Evolutionary conservation across 306 rosid genomes (phyloP).

Genomic region (Datisca glomerata): DNA sequence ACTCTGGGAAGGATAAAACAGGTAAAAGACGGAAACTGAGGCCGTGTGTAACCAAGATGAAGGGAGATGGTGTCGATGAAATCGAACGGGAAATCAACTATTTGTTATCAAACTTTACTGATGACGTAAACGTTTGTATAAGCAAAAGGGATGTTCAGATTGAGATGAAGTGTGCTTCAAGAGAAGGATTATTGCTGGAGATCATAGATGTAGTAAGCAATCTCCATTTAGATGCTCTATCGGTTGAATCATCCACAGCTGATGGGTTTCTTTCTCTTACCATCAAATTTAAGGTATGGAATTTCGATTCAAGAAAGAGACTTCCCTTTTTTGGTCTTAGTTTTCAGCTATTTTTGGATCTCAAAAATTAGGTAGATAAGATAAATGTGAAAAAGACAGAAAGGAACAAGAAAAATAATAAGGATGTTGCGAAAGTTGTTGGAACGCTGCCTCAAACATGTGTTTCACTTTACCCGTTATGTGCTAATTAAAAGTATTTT

Average conservation of each 20-base stretch:
- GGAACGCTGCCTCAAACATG: no score
- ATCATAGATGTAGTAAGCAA: constrained; percentile 50
- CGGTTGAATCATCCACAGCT: constrained; percentile 55
- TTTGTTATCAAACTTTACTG: constrained; percentile 7
- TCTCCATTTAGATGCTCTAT: constrained; percentile 46
- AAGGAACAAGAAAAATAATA: no score
- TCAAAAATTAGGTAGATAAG: neutral
- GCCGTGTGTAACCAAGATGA: constrained; percentile 61
- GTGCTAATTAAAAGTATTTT: no score
- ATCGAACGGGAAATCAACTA: constrained; percentile 15
- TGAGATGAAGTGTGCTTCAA: constrained; percentile 45
- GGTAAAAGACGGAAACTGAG: constrained; percentile 26
- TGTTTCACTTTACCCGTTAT: no score
- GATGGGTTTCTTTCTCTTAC: constrained; percentile 50
- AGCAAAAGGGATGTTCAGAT: constrained; percentile 35
- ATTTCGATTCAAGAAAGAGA: neutral
- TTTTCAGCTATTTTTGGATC: neutral
- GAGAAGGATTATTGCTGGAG: constrained; percentile 43
- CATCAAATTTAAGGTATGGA: constrained; percentile 48
- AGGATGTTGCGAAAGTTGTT: no score
- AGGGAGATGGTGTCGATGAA: constrained; percentile 32
- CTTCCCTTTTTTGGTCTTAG: neutral
- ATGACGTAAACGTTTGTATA: constrained; percentile 28
- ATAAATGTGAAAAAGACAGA: no score
- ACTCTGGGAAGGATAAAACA: constrained; percentile 1